Base-by-base conservation (phyloP, 2,329 filamentous ascomycete species). In the Claviceps maximensis region DNA sequence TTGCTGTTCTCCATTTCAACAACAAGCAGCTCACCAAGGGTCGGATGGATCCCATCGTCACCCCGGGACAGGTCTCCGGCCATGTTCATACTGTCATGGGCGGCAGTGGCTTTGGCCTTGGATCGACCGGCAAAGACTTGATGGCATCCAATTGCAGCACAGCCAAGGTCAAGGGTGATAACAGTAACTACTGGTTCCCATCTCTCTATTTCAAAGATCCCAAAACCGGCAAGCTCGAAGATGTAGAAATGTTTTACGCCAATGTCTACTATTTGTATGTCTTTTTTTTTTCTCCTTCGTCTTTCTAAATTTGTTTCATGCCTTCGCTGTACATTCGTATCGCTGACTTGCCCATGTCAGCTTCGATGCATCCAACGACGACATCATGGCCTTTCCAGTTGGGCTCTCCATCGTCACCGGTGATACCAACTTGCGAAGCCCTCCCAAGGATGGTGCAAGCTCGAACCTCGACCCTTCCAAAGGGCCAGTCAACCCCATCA, bases 141-240 rank as follows among this genome's bases (percentile, higher is more conserved):
- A 56, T 72, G 55, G 64, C 74, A 53, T 87, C 84, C 33, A 74
- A 77, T 27, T 91, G 87, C 74, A 86, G 81, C 49, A 87, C 83
- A 36, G 84, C 86, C 65, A 75, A 76, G 56, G 74, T 87, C 63
- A 80, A 76, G 60, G 79, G 78, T 52, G 86, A 89, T 68, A 74
- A 80, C 63, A 85, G 79, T 59, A 84, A 84, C 67, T 90, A 91
- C 73, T 90, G 87, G 87, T 81, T 83, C 53, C 86, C 87, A 1
- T 73, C 74, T 29, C 70, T 90, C 2, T 89, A 83, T 69, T 89
- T 84, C 68, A 70, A 75, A 58, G 77, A 85, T 58, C 75, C 80
- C 60, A 70, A 76, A 59, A 79, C 82, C 58, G 78, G 78, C 49
- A 76, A 74, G 50, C 80, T 87, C 59, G 78, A 83, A 65, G 74